phyloP scores from a whole-genome alignment of 2,329 filamentous ascomycete species.

The Elsinoe australis region DNA sequence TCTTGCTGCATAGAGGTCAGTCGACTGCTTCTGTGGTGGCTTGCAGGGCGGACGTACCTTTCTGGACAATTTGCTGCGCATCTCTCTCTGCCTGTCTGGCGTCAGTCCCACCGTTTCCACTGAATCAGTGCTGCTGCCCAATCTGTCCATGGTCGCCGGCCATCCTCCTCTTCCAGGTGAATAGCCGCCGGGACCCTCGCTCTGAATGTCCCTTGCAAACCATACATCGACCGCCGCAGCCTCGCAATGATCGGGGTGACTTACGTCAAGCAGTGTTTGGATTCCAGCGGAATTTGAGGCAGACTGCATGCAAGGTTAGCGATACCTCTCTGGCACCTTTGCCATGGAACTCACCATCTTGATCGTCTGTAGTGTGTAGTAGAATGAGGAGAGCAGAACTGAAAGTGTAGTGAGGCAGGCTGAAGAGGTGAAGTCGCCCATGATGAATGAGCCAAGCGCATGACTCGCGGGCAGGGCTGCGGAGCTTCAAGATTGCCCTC shows the following conservation, averaged over 20 bases:
- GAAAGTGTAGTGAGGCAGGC: constrained; percentile 13
- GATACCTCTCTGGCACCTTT: background rate
- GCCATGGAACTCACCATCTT: constrained; percentile 24
- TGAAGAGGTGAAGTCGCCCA: constrained; percentile 13
- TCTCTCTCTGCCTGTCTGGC: constrained; percentile 82
- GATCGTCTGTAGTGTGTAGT: constrained; percentile 1
- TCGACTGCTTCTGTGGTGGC: background rate
- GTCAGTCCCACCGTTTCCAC: constrained; percentile 17
- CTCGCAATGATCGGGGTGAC: constrained; percentile 30
- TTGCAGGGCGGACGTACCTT: constrained; percentile 54
- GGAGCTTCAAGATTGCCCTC: constrained; percentile 5
- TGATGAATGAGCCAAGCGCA: constrained; percentile 1
- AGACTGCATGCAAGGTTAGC: constrained; percentile 52
- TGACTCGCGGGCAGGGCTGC: constrained; percentile 5
- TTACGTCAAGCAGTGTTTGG: constrained; percentile 95
- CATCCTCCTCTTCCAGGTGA: too few species aligned
- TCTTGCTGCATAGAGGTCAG: constrained; percentile 52
- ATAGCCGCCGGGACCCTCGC: too few species aligned
- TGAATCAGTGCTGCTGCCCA: too few species aligned
- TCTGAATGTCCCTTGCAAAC: background rate
- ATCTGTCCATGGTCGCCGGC: too few species aligned
- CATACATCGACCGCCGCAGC: background rate
- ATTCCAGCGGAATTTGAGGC: constrained; percentile 98
- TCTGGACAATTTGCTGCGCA: constrained; percentile 97
- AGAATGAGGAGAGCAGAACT: background rate